Evolutionary conservation across 306 rosid species (phyloP).

Genomic region (Rosa rugosa): DNA sequence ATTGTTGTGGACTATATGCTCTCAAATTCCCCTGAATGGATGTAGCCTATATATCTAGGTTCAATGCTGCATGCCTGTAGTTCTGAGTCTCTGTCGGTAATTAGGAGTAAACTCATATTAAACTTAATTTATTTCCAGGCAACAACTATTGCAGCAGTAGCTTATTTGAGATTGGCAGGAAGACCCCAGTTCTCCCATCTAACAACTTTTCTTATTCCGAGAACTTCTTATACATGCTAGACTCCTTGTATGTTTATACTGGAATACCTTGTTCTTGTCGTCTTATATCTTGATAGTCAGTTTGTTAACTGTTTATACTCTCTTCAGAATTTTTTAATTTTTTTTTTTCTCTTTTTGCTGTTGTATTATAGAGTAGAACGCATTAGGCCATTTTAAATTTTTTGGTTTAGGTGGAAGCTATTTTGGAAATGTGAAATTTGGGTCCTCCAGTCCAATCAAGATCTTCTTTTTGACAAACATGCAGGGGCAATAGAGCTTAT

Average conservation of each 20-base stretch:
- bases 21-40: no score
- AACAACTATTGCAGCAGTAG: constrained; percentile 85
- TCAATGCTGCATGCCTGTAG: neutral
- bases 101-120: constrained; percentile 6
- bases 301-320: neutral
- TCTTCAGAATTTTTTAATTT: neutral
- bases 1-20: no score
- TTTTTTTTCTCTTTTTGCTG: neutral
- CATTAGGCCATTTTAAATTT: neutral
- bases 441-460: neutral
- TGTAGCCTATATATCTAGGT: neutral
- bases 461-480: constrained; percentile 21
- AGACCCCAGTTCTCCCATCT: constrained; percentile 92
- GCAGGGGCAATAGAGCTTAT: constrained; percentile 75
- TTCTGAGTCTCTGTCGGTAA: neutral
- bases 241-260: constrained; percentile 61
- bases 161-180: constrained; percentile 79
- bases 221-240: constrained; percentile 91
- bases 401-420: neutral
- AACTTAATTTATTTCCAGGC: constrained; percentile 44
- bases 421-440: neutral
- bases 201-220: constrained; percentile 74
- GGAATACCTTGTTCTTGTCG: neutral
- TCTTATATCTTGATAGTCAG: neutral
- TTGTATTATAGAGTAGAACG: neutral